Base-by-base conservation (phyloP, 345 rosid genomes). In the Arabidopsis suecica region DNA sequence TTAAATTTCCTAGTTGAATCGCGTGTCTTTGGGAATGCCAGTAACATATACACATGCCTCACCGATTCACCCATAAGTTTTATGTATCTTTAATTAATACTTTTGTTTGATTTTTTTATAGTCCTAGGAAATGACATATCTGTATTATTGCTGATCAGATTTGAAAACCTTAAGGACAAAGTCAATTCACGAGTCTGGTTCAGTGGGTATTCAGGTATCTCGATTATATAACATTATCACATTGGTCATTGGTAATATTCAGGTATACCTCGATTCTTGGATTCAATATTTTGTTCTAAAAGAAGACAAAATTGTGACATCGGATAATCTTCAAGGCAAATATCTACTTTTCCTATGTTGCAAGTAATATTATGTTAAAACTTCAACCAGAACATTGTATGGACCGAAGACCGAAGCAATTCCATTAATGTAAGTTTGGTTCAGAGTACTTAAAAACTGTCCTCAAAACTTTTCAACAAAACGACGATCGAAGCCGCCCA, bases 61-160 rank as follows among this genome's bases (percentile, higher is more conserved):
- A 74, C 71, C 76, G 57, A 44, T 73, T 73, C 50, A 57, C 40
- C 65, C 5, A 36, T 42, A 36, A 61, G 42, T 72, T 72, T 60
- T 34, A 59, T 67, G 9, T 14, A 48, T 59, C 10, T 44, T 54
- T 18, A 0, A 12, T 53, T 51, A 4, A 62, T 62, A 28, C 25
- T 23, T 63, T 16, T 25, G 32, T 40, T 25, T 47, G 9, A 48
- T 7, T 37, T 4, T 36, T 13, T 44, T 59, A 9, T 37, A 32
- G 6, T 44, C 41, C 32, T 61, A 28, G n/a, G 62, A 18, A 67
- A 56, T 74, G 78, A 23, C 51, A 28, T 37, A n/a, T 28, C 22
- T 66, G 36, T 34, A 23, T 23, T 23, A 45, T 0, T 56, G 49
- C 65, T 73, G n/a, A 65, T 45, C 59, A 57, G 14, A 14, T 22